Conservation (phyloP, 129 eudicot species). For the Chrysanthemum lavandulifolium region DNA sequence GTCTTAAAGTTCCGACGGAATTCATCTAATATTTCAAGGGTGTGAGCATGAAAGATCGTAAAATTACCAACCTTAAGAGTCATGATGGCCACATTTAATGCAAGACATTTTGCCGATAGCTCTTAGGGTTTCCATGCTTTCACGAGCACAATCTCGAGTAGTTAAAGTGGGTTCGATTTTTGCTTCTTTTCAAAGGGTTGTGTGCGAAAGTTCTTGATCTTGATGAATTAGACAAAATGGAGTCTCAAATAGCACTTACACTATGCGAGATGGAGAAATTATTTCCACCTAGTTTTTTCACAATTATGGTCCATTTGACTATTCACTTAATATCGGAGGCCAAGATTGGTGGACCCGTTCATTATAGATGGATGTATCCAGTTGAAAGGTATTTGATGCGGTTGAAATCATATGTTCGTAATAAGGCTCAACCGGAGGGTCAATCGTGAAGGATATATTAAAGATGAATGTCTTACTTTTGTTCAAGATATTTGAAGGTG, state of each 20-base stretch:
- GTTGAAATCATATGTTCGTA: neutral
- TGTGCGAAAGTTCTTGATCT: neutral
- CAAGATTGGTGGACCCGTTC: neutral
- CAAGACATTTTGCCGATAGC: too few relatives aligned
- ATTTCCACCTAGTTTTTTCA: neutral
- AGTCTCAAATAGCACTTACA: neutral
- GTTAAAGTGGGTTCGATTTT: too few relatives aligned
- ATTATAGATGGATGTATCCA: neutral
- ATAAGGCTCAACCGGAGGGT: neutral
- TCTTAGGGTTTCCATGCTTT: too few relatives aligned
- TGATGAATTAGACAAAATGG: neutral
- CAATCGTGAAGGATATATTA: too few relatives aligned
- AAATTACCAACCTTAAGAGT: too few relatives aligned
- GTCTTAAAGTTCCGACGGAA: too few relatives aligned
- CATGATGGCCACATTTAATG: too few relatives aligned
- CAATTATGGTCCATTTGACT: neutral
- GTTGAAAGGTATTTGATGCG: neutral
- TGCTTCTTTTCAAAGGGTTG: too few relatives aligned
- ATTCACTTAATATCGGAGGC: neutral
- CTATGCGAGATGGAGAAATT: neutral
- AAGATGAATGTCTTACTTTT: too few relatives aligned
- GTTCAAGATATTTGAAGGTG: slow-evolving; percentile 1
- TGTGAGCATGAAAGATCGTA: too few relatives aligned
- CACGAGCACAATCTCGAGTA: too few relatives aligned
- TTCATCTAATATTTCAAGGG: too few relatives aligned